Evolutionary conservation across 78 protist genomes (phyloP).

Genomic region (Polysphondylium violaceum): DNA sequence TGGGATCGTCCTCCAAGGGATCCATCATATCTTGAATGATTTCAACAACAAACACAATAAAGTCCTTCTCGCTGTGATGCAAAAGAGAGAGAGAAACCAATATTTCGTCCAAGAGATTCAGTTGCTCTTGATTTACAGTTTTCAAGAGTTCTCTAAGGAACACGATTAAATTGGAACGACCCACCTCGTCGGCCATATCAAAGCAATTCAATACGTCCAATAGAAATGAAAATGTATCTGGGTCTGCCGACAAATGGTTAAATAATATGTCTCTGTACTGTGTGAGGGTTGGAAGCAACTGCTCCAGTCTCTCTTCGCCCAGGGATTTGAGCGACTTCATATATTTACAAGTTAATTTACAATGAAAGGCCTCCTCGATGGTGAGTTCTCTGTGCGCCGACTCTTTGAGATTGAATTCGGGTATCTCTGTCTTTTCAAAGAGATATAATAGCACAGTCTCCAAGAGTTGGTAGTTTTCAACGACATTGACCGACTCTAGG

Average conservation of each 20-base stretch:
- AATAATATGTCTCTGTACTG: conserved; percentile 37
- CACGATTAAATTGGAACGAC: conserved; percentile 1
- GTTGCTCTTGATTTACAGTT: not conserved
- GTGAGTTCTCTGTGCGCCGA: not conserved
- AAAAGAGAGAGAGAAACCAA: conserved; percentile 13
- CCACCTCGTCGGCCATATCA: conserved; percentile 48
- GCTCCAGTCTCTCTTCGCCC: conserved; percentile 1
- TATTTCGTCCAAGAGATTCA: not conserved
- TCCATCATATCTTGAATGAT: conserved; percentile 34
- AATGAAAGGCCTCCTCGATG: conserved; percentile 27
- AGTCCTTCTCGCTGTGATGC: conserved; percentile 23
- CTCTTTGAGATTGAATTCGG: conserved; percentile 7
- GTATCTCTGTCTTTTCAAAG: not conserved
- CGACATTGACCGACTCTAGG: conserved; percentile 19
- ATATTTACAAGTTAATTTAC: conserved; percentile 9
- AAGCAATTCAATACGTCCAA: not conserved
- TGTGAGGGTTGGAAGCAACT: conserved; percentile 36
- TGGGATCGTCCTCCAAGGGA: conserved; percentile 49
- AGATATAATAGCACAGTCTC: not conserved
- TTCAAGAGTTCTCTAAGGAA: conserved; percentile 40
- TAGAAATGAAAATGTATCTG: not conserved
- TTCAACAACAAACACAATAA: conserved; percentile 33
- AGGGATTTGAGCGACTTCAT: not conserved
- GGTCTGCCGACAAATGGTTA: conserved; percentile 9
- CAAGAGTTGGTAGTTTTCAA: not conserved